Evolutionary conservation across 805 yeast genomes (phyloP), one percentile per base, ranked within the genome.

Genomic region (Wickerhamiella kurtzmanii): DNA sequence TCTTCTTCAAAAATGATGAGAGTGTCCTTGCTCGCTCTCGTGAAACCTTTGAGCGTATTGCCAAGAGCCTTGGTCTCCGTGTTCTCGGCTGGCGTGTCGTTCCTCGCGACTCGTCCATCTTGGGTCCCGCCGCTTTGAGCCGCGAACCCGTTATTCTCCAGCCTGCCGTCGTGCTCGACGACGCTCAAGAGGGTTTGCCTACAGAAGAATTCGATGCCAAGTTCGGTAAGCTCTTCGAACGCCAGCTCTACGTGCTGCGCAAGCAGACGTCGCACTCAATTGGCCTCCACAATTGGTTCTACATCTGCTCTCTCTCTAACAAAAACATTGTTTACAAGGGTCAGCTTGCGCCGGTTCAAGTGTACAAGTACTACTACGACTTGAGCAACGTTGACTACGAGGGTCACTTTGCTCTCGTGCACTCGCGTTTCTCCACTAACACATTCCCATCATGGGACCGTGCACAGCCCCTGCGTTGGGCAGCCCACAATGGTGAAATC

Each of bases 401-500:
- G 68, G 92, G 94, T 41, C 96, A 88, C 62, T 85, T 92, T 72
- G 95, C 96, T 15, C 74, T 89, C 38, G 97, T 89, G 44, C 98
- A 89, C 70, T 88, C 97, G 20, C 79, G 98, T 64, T 89, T 89
- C 73, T 87, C 96, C 48, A 89, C 98, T 28, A 89, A 89, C 67
- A 89, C 98, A 43, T 89, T 89, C 77, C 98, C 98, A 43, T 86
- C 96, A n/a, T 89, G 98, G 98, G 98, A 92, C 68, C 79, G 98
- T 67, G 97, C 98, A 20, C 98, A 89, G 68, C 98, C 98, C 43
- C 74, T 89, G 60, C 75, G 97, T 65, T 81, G 94, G 82, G 85
- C 95, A 28, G 98, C 98, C 37, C 98, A 89, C 69, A 89, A 89
- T 65, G 98, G 98, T 73, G 98, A 89, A 68, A 92, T 89, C 65